Percentiles rank a stretch among this genome's conserved stretches.
These are phyloP conservation scores for Lathyrus sativus DNA, from an alignment of 306 rosid species.

Conservation along the genomic window DNA sequence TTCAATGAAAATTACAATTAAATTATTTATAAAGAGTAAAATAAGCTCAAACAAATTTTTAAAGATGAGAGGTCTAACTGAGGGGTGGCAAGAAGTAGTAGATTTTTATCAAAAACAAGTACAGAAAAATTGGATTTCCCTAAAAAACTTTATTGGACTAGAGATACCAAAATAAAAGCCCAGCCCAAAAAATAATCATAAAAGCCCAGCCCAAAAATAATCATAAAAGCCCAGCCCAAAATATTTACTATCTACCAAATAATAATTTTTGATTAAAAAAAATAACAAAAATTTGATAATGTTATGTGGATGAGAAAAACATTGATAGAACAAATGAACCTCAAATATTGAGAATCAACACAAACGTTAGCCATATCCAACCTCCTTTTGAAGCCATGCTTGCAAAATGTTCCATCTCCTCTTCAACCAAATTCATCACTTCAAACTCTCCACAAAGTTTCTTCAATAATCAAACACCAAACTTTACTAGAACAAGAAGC, in stretches of 20 bases:
- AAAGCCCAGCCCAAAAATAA: neutral
- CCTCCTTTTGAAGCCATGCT: conserved; percentile 58
- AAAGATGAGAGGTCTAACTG: no score
- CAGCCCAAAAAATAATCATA: neutral
- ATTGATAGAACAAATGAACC: neutral
- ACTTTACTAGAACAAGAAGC: conserved; percentile 33
- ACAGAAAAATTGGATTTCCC: no score
- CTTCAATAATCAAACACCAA: neutral
- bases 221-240: no score
- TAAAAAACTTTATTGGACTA: neutral
- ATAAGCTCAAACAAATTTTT: no score
- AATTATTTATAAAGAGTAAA: no score
- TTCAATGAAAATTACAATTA: no score
- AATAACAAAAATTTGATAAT: neutral
- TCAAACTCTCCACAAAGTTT: conserved; percentile 54
- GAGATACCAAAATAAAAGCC: neutral
- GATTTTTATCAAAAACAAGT: no score
- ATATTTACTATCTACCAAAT: no score
- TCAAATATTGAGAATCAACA: neutral
- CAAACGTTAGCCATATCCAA: conserved; percentile 52
- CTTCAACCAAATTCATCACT: conserved; percentile 48
- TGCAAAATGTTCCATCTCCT: conserved; percentile 45
- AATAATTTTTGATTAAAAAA: no score
- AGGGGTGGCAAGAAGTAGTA: no score
- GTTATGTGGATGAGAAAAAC: conserved; percentile 12